A percentile compares a stretch with the other conserved stretches of the same genome.
These are phyloP conservation scores for Tetrahymena borealis DNA, from an alignment of 73 alveolate species.

Conservation along the genomic window DNA sequence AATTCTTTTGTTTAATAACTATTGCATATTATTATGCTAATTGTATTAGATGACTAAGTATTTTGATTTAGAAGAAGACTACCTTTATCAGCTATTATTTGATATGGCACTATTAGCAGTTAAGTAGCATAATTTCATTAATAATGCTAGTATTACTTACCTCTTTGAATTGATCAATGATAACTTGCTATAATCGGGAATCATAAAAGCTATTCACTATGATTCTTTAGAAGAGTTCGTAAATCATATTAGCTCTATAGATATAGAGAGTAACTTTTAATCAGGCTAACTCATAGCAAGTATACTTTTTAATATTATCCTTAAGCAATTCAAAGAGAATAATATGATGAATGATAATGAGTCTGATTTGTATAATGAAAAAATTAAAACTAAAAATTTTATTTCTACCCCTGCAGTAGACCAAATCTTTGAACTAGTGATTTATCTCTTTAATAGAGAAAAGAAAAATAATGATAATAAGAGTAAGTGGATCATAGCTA, in stretches of 20 bases:
- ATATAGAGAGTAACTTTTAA: neutral
- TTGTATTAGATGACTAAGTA: neutral
- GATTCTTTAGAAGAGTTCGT: neutral
- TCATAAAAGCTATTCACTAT: neutral
- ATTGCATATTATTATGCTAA: neutral
- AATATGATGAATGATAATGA: neutral
- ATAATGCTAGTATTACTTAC: neutral
- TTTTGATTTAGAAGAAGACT: neutral
- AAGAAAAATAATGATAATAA: neutral
- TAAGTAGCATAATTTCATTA: neutral
- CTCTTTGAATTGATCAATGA: neutral
- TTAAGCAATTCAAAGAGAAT: neutral
- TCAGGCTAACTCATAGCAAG: neutral
- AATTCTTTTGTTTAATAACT: neutral
- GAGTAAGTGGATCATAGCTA: neutral
- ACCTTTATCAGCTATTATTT: neutral
- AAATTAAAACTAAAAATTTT: neutral
- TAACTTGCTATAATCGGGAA: neutral
- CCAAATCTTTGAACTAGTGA: neutral
- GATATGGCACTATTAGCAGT: neutral
- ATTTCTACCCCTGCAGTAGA: neutral
- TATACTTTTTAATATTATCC: neutral
- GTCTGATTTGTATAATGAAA: neutral
- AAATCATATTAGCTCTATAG: neutral
- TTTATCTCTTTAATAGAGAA: neutral